Base-by-base conservation (phyloP, 345 rosid species). In the Mallotus nudiflorus region DNA sequence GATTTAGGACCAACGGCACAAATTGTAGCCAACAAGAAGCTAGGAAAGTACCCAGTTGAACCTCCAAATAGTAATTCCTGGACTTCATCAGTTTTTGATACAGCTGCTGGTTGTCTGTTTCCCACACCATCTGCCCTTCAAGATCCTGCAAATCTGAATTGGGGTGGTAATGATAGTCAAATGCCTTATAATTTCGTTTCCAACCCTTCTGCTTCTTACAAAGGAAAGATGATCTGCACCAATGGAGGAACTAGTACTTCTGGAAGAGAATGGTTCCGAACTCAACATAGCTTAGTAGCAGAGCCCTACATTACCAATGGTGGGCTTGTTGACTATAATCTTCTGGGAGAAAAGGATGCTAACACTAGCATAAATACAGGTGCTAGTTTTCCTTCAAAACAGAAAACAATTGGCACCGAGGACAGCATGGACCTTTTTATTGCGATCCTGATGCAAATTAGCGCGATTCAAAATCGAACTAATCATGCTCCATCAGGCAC, bases 1-100 rank as follows among this genome's bases (percentile, higher is more conserved):
- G 73, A 61, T 64, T 16, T 67, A 59, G 80, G 80, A 54, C 69
- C 76, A 28, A 63, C 45, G 18, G 80, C 69, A 24, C 71, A 71
- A 62, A 62, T 6, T 54, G 35, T 62, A 44, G 80, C 75, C 29
- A 28, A 51, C 13, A 66, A 19, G 63, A 76, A 60, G 45, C 68
- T 70, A 11, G 68, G 58, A 19, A 67, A 60, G 25, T n/a, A 5
- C 3, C 68, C 70, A 46, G 45, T 44, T 51, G 62, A 44, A 65
- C 25, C 62, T 76, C 48, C 72, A 40, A 49, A 15, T 9, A 27
- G 15, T 37, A 33, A 16, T 22, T 27, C 44, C 42, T 57, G 40
- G 50, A 39, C 28, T 39, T 60, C 73, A 58, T 20, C 73, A 46
- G 27, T 7, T 45, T 53, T 54, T 18, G 22, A 51, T 20, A 12